Base-by-base conservation (phyloP, 441 rosid genomes). In the Populus hybrid region DNA sequence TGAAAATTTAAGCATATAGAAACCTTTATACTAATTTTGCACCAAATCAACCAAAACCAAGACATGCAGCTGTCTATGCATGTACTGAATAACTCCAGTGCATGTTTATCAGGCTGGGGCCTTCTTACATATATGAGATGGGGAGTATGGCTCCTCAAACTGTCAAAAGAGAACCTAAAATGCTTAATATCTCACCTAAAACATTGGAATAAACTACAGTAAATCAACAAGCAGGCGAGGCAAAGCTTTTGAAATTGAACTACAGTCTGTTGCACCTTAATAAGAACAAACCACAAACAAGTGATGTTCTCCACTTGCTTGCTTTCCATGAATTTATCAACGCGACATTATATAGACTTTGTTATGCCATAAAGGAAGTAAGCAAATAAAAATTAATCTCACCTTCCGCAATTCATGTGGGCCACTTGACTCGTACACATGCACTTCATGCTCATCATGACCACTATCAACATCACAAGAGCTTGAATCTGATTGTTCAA, bases 321-420 rank as follows among this genome's bases (percentile, higher is more conserved):
- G 21, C 67, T 73, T 66, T 63, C 57, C 24, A 68, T 78, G 42
- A 74, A 59, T 74, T 69, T 28, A 67, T 38, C 18, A 35, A 30
- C 26, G 20, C 2, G 4, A 35, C 3, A 71, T 10, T 11, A 5
- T 21, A 61, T 20, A 57, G 63, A 57, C 63, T 57, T 18, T 9
- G 8, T 6, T 57, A 57, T 57, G 63, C 63, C 21, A 5, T 57
- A 6, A 57, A 57, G 21, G 21, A 57, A 18, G 21, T 57, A 6
- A 57, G 63, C 63, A 18, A 18, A 20, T 18, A 57, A 65, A 42
- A 34, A 35, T 34, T 34, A 53, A 71, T 73, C 90, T 88, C 87
- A 96, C 98, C 91, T 90, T 89, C 75, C 93, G 92, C 77, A 85
- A 78, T 80, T 79, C 85, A 79, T 85, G 85, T 70, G 67, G 81